phyloP scores from a whole-genome alignment of 2,329 filamentous ascomycete species.

The Aspergillus fischeri region DNA sequence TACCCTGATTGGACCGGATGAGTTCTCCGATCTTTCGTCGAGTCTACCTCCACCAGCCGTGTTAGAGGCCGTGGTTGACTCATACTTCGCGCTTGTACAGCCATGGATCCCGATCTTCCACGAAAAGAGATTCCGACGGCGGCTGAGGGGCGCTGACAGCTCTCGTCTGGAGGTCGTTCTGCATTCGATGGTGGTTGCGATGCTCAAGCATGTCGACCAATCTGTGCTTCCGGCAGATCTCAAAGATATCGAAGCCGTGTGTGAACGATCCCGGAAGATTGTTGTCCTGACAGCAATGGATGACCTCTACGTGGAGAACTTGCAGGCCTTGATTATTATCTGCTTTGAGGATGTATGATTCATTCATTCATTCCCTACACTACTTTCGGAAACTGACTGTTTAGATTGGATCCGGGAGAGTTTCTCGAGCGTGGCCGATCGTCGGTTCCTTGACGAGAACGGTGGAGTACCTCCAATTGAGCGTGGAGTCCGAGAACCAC shows the following conservation, averaged over 20 bases:
- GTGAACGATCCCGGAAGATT: slow-evolving; percentile 8
- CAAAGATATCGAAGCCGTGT: neutral
- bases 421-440: slow-evolving; percentile 35
- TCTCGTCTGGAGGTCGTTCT: slow-evolving; percentile 28
- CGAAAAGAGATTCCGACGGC: slow-evolving; percentile 8
- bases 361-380: neutral
- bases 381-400: neutral
- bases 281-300: slow-evolving; percentile 15
- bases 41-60: slow-evolving; percentile 3
- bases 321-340: slow-evolving; percentile 29
- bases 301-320: slow-evolving; percentile 22
- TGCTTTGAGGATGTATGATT: slow-evolving; percentile 35
- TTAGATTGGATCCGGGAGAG: slow-evolving; percentile 31
- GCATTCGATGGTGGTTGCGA: slow-evolving; percentile 35
- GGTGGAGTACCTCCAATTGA: slow-evolving; percentile 36
- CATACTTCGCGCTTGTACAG: slow-evolving; percentile 10
- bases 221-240: neutral
- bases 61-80: slow-evolving; percentile 10
- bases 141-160: slow-evolving; percentile 18
- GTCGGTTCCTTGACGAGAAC: slow-evolving; percentile 36
- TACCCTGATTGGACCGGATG: neutral
- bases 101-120: slow-evolving; percentile 17
- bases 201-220: slow-evolving; percentile 30
- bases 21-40: neutral
- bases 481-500: slow-evolving; percentile 28